Conservation (phyloP, 192 early-diverging fungal species). For the Geosiphon pyriformis region DNA sequence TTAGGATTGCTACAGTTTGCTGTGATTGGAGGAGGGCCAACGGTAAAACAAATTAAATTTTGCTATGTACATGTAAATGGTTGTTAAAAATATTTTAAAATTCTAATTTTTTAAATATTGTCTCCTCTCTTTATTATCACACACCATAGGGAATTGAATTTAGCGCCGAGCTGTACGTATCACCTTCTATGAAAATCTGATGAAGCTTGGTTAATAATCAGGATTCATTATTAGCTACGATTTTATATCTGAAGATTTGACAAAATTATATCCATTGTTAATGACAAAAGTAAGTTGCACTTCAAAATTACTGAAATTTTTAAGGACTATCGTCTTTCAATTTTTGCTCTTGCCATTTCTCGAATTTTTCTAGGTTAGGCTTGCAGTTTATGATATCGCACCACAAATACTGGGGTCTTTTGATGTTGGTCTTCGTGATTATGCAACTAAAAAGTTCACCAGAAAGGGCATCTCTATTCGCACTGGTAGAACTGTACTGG, state of each 20-base stretch:
- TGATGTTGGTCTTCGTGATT: conserved; percentile 65
- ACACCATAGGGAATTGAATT: conserved; percentile 56
- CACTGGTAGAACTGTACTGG: conserved; percentile 54
- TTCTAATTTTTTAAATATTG: neutral
- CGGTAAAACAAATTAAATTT: too few species aligned
- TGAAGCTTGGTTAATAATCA: too few species aligned
- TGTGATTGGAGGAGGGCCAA: conserved; percentile 85
- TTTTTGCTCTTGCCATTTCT: too few species aligned
- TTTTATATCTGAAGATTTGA: conserved; percentile 77
- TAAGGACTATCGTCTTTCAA: too few species aligned
- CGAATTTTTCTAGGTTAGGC: conserved; percentile 26
- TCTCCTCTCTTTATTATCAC: neutral
- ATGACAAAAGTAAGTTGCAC: conserved; percentile 41
- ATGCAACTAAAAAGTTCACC: conserved; percentile 68
- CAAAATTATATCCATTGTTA: conserved; percentile 65
- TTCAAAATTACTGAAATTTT: conserved; percentile 21
- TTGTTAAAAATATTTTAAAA: neutral
- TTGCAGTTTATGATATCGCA: conserved; percentile 77
- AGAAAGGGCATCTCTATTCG: conserved; percentile 73
- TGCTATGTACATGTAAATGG: neutral
- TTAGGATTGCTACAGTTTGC: conserved; percentile 71
- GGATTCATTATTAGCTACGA: conserved; percentile 39
- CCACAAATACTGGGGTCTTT: conserved; percentile 73
- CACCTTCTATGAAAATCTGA: too few species aligned
- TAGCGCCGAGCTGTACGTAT: conserved; percentile 58